phyloP scores from a whole-genome alignment of 169 alveolate genomes.

The Perkinsus chesapeaki region DNA sequence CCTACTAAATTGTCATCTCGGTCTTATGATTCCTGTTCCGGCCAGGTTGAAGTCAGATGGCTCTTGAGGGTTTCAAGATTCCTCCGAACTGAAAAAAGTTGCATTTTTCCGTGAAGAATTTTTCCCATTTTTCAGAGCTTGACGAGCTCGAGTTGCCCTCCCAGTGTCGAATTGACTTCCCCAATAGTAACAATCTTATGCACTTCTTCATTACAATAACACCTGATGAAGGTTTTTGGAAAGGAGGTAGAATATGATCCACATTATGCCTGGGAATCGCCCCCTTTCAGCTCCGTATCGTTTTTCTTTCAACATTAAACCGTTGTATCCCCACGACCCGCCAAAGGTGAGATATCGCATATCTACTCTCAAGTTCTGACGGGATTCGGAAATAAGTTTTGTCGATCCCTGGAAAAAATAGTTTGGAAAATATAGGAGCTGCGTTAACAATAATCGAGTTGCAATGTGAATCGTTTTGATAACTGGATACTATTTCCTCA shows the following conservation, averaged over 20 bases:
- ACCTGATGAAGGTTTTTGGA: conserved; percentile 50
- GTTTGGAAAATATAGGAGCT: not conserved
- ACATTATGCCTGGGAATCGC: no score
- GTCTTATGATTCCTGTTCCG: no score
- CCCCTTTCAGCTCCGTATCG: conserved; percentile 12
- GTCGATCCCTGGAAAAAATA: not conserved
- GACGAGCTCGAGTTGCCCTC: conserved; percentile 40
- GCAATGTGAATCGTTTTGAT: no score
- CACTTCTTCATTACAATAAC: conserved; percentile 22
- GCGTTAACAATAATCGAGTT: not conserved
- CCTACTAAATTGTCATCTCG: no score
- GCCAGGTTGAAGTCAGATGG: no score
- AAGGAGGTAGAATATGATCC: conserved; percentile 39
- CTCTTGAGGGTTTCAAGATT: no score
- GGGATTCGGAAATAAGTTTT: no score
- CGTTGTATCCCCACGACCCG: conserved; percentile 39
- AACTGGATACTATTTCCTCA: no score
- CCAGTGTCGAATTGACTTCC: conserved; percentile 24
- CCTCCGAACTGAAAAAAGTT: no score
- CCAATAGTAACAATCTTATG: conserved; percentile 28
- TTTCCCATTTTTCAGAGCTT: conserved; percentile 16
- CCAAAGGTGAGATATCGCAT: conserved; percentile 41
- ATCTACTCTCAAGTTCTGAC: not conserved
- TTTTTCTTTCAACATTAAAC: conserved; percentile 29
- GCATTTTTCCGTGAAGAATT: not conserved